Base-by-base conservation (phyloP, 495 filamentous ascomycete genomes). In the Hyphodiscus hymeniophilus region DNA sequence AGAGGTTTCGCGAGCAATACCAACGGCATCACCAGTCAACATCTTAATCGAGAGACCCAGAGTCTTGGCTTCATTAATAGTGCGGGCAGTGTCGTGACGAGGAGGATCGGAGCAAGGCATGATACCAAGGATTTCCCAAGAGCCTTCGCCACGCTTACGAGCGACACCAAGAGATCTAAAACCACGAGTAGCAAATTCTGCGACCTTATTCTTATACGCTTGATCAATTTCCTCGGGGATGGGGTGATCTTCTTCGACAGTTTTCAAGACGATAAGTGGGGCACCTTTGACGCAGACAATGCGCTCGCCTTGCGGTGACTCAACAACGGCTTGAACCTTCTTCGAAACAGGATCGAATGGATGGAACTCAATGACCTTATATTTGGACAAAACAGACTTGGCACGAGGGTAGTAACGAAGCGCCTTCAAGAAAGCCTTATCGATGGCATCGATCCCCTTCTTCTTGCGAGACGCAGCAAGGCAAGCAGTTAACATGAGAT, bases 311-410 rank as follows among this genome's bases (percentile, higher is more conserved):
- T 84, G 72, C 48, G 81, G 78, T 55, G 85, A 87, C 65, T 91
- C 73, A 51, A 94, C 87, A 47, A 92, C 66, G 42, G 89, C 88
- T 34, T 76, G 80, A 49, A 95, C 87, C 70, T 91, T 92, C 75
- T 95, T 95, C 52, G 87, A 92, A 55, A 94, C 87, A 18, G 89
- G 89, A 63, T 95, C 89, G 64, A 95, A 95, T 43, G 89, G 89
- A 64, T 75, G 71, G 70, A 94, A 94, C 22, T 88, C 79, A 51
- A 89, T 64, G 41, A 87, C 79, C 61, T 79, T 80, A 73, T 87
- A 94, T 67, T 81, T 80, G 57, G 71, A 70, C 34, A 94, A 80
- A 39, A 81, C 76, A 48, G 70, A 62, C 71, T 90, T 92, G 60
- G 83, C 86, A 45, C 73, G 72, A 15, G 89, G 88, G 60, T 91